A percentile compares a stretch with the other conserved stretches of the same genome.
Conservation (phyloP, 225 moss, liverwort and hornwort species). For the Physcomitrium patens region DNA sequence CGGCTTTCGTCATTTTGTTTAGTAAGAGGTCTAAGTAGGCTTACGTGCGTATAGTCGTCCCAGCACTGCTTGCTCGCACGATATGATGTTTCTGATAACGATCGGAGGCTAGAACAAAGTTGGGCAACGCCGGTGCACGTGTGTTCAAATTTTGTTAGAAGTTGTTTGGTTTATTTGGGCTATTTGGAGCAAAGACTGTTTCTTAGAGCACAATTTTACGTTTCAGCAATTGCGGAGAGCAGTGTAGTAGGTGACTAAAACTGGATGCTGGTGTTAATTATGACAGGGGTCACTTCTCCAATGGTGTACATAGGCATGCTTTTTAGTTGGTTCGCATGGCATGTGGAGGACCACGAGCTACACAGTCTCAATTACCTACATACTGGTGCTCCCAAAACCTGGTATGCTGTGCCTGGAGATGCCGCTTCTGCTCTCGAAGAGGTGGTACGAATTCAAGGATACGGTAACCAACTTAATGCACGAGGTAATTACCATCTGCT, state of each 20-base stretch:
- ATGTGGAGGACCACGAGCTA: slow-evolving; percentile 91
- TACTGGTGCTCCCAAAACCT: slow-evolving; percentile 88
- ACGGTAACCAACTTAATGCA: slow-evolving; percentile 79
- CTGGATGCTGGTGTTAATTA: slow-evolving; percentile 32
- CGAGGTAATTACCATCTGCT: slow-evolving; percentile 57
- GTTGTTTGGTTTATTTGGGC: background rate
- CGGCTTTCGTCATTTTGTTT: background rate
- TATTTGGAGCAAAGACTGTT: slow-evolving; percentile 14
- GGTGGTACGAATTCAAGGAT: slow-evolving; percentile 88
- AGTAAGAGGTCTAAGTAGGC: background rate
- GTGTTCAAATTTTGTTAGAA: background rate
- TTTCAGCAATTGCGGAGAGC: slow-evolving; percentile 15
- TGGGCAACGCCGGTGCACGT: background rate
- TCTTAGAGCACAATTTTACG: slow-evolving; percentile 6
- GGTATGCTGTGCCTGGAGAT: slow-evolving; percentile 97
- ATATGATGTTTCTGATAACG: background rate
- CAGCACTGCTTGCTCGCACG: too few relatives aligned
- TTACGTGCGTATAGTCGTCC: background rate
- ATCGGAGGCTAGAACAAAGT: background rate
- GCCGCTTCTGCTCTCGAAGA: slow-evolving; percentile 91
- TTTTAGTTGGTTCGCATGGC: slow-evolving; percentile 76
- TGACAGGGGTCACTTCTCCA: slow-evolving; percentile 85
- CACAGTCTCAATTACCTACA: slow-evolving; percentile 96
- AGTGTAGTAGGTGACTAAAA: slow-evolving; percentile 22
- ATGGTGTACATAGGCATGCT: slow-evolving; percentile 97